Percentiles rank a stretch among this genome's conserved stretches.
These are phyloP conservation scores for Microcyclosporella mali DNA, from an alignment of 2,329 filamentous ascomycete species.

Conservation along the genomic window DNA sequence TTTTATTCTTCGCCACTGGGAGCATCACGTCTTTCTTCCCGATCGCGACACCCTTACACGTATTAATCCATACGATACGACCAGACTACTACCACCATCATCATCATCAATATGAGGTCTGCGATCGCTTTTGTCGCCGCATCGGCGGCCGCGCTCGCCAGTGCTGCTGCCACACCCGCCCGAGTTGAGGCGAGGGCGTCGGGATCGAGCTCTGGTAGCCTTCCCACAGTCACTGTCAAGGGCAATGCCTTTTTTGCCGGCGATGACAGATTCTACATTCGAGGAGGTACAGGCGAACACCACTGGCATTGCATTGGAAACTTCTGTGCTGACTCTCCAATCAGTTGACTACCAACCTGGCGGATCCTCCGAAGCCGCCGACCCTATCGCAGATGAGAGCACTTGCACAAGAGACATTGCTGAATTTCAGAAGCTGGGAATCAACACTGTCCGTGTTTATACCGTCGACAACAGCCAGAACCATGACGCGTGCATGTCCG, in stretches of 20 bases:
- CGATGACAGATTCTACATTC: slow-evolving; percentile 54
- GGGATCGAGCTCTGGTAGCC: slow-evolving; percentile 38
- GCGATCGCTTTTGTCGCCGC: slow-evolving; percentile 41
- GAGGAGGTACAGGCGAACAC: slow-evolving; percentile 43
- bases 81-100: slow-evolving; percentile 23
- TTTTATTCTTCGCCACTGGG: neutral
- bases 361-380: slow-evolving; percentile 56
- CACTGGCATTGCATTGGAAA: too few species aligned
- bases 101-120: too few species aligned
- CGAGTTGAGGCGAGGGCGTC: slow-evolving; percentile 29
- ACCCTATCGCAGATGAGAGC: slow-evolving; percentile 67
- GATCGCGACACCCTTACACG: neutral
- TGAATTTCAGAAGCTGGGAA: slow-evolving; percentile 75
- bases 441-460: slow-evolving; percentile 92
- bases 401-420: slow-evolving; percentile 73
- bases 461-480: slow-evolving; percentile 77
- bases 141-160: slow-evolving; percentile 41
- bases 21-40: too few species aligned
- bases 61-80: slow-evolving; percentile 2
- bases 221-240: slow-evolving; percentile 55
- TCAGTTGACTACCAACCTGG: slow-evolving; percentile 48
- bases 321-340: too few species aligned
- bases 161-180: slow-evolving; percentile 39
- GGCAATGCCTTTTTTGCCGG: slow-evolving; percentile 63
- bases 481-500: slow-evolving; percentile 81